These are phyloP conservation scores for Axilococcus clingmanii DNA, from an alignment of 139 green algal genomes.

Conservation along the genomic window DNA sequence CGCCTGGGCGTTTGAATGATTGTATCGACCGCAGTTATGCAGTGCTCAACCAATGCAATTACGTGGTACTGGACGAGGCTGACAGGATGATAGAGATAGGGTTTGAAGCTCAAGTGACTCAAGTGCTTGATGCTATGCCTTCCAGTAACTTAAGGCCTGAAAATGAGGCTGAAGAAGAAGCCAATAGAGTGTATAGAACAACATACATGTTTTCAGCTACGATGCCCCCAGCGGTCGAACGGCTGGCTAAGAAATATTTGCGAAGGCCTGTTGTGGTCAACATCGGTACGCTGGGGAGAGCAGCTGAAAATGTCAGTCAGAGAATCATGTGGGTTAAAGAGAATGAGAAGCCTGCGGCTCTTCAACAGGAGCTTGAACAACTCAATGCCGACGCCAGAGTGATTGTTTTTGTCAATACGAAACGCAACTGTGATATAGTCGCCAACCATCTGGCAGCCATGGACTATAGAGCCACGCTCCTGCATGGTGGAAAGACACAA, in stretches of 20 bases:
- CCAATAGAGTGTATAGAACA: slow-evolving; percentile 74
- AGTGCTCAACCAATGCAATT: slow-evolving; percentile 99
- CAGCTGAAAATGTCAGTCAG: slow-evolving; percentile 86
- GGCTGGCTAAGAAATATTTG: slow-evolving; percentile 79
- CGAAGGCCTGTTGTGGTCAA: slow-evolving; percentile 75
- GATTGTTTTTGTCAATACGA: slow-evolving; percentile 98
- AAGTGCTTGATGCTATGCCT: slow-evolving; percentile 90
- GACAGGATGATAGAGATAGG: slow-evolving; percentile 99
- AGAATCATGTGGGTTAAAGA: slow-evolving; percentile 64
- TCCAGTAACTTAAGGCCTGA: slow-evolving; percentile 83
- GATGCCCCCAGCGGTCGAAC: slow-evolving; percentile 89
- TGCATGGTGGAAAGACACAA: slow-evolving; percentile 90
- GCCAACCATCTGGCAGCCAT: slow-evolving; percentile 51
- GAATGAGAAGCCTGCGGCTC: slow-evolving; percentile 63
- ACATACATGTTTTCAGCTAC: slow-evolving; percentile 99
- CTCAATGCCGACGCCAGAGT: slow-evolving; percentile 54
- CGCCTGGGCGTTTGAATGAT: slow-evolving; percentile 89
- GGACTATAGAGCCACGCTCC: slow-evolving; percentile 61
- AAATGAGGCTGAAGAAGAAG: slow-evolving; percentile 54
- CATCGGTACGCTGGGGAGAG: slow-evolving; percentile 80
- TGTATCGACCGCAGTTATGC: slow-evolving; percentile 90
- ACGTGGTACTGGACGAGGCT: slow-evolving; percentile 98
- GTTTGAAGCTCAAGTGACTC: slow-evolving; percentile 93
- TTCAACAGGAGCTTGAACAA: slow-evolving; percentile 44
- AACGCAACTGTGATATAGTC: slow-evolving; percentile 77